Conservation (phyloP, 192 early-diverging fungal genomes). For the Backusella sp. region DNA sequence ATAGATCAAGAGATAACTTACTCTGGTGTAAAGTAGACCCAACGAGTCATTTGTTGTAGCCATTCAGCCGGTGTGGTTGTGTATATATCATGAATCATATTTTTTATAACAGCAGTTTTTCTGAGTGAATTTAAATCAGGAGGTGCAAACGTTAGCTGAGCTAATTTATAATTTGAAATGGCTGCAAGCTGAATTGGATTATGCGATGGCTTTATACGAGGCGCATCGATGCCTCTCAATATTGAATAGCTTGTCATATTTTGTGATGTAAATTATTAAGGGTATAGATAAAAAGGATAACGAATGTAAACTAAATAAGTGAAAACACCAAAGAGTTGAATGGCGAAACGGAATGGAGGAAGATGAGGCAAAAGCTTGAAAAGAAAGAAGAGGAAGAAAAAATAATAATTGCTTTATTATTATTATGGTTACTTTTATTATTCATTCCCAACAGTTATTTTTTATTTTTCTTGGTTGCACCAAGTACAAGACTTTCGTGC, state of each 20-base stretch:
- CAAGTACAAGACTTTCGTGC: background rate
- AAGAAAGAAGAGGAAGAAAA: background rate
- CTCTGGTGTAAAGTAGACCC: conserved; percentile 41
- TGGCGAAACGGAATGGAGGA: background rate
- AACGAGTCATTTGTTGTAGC: conserved; percentile 39
- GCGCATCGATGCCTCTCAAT: background rate
- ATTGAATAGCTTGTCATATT: conserved; percentile 2
- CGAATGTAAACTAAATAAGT: background rate
- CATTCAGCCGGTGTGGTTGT: conserved; percentile 37
- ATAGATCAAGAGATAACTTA: conserved; percentile 11
- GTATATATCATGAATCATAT: conserved; percentile 35
- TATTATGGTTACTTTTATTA: background rate
- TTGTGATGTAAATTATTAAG: background rate
- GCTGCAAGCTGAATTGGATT: conserved; percentile 42
- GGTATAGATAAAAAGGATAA: background rate
- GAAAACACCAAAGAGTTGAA: background rate
- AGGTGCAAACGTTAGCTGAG: conserved; percentile 40
- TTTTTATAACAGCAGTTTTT: conserved; percentile 42
- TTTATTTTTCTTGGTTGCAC: background rate
- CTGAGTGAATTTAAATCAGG: conserved; percentile 36
- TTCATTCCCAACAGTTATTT: background rate
- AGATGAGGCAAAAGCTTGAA: background rate
- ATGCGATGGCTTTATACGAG: conserved; percentile 16
- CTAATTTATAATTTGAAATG: conserved; percentile 42
- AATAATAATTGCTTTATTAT: background rate